Conservation (phyloP, 768 basidiomycete genomes). For the Lentinula sp. region DNA sequence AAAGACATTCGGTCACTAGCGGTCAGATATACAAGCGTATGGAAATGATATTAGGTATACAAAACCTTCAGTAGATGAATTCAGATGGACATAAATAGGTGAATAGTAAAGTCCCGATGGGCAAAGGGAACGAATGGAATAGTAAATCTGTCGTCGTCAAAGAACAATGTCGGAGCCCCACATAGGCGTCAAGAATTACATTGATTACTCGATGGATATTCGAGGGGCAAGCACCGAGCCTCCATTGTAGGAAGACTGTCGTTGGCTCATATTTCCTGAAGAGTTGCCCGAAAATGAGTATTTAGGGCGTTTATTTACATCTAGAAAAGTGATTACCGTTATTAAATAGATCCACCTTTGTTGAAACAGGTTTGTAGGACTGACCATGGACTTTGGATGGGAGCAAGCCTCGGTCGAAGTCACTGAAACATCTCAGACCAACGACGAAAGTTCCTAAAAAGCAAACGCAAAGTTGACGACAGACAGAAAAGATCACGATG, state of each 20-base stretch:
- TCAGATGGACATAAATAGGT: background rate
- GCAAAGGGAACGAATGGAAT: background rate
- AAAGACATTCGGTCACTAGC: background rate
- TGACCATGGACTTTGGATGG: conserved; percentile 71
- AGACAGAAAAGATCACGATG: background rate
- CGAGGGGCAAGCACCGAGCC: conserved; percentile 55
- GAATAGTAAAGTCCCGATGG: background rate
- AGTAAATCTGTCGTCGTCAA: background rate
- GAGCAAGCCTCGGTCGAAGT: conserved; percentile 78
- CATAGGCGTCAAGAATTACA: background rate
- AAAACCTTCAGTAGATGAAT: background rate
- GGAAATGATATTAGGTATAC: background rate
- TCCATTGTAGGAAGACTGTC: conserved; percentile 40
- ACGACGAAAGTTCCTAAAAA: conserved; percentile 55
- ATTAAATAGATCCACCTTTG: conserved; percentile 24
- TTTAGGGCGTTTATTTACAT: conserved; percentile 40
- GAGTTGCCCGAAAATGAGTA: conserved; percentile 32
- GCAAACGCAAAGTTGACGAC: background rate
- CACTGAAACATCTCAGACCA: conserved; percentile 72
- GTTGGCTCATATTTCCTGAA: conserved; percentile 39
- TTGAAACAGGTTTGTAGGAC: conserved; percentile 25
- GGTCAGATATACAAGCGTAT: background rate
- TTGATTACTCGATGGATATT: conserved; percentile 69
- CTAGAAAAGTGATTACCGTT: conserved; percentile 29
- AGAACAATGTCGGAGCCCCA: background rate